Evolutionary conservation across 768 basidiomycete genomes (phyloP), one percentile per base, ranked within the genome.

Genomic region (Galerina marginata): DNA sequence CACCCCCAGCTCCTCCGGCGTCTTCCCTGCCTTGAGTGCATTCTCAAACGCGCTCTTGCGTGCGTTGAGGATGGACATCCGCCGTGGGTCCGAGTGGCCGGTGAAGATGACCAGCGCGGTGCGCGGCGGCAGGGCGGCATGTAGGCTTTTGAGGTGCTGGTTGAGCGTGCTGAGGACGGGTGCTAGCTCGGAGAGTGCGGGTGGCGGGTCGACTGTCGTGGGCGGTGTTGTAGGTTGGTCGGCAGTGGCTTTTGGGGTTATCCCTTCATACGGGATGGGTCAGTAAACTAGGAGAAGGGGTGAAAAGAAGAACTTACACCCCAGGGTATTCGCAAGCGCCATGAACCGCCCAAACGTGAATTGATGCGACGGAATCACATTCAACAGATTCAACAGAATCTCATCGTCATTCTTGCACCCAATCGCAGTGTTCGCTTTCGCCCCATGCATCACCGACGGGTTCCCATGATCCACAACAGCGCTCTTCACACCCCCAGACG

Each of bases 381-480:
- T 81, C 45, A 89, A 45, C 51, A 97, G 63, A 0, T 86, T 88
- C n/a, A 89, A 79, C 38, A 95, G 67, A 6, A 95, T 85, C 67
- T 96, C 93, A 1, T 83, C 86, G 69, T 99, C 96, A 37, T 71
- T 85, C 59, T 80, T 81, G 69, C 95, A 97, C 23, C 85, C 84
- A 25, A 95, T 75, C 16, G 85, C 81, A 3, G 91, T 93, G 7
- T 82, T 91, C 15, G 92, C 92, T 72, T 93, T 95, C 51, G 86
- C 80, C 9, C 92, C 93, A 64, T 95, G 92, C 91, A 93, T 94
- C 25, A 86, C 85, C 3, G 79, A 76, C 0, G 93, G 92, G 68
- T 92, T 92, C 9, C 94, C 93, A 63, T 91, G 89, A 68, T 98
- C 94, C 49, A 95, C 88, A 1, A 95, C 89, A 0, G 90, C 92